Percentiles rank a stretch among this genome's conserved stretches.
Evolutionary conservation across 148 eudicot species (phyloP).

Genomic region (Nepenthes gracilis): DNA sequence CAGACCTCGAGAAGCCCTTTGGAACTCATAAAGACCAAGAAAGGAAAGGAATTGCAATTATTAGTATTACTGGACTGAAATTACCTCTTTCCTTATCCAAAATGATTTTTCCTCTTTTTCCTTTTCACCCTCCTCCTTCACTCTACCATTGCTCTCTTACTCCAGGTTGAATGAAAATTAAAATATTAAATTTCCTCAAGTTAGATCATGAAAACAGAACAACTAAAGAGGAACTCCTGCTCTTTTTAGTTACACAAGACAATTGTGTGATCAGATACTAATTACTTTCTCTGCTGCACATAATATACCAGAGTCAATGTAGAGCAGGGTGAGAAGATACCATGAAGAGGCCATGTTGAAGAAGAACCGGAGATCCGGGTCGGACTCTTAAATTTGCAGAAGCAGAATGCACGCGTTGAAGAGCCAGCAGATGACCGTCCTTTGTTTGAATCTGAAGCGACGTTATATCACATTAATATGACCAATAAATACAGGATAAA

Average conservation of each 20-base stretch:
- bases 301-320: background rate
- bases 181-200: too few relatives aligned
- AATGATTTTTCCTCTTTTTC: too few relatives aligned
- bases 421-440: background rate
- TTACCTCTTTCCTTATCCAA: too few relatives aligned
- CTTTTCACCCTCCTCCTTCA: too few relatives aligned
- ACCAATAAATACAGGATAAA: background rate
- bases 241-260: background rate
- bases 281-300: background rate
- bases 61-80: too few relatives aligned
- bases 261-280: background rate
- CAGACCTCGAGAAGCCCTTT: too few relatives aligned
- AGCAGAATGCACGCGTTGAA: background rate
- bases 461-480: background rate
- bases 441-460: background rate
- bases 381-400: slow-evolving; percentile 6
- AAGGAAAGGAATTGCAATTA: too few relatives aligned
- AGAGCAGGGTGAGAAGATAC: slow-evolving; percentile 17
- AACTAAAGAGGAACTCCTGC: too few relatives aligned
- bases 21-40: too few relatives aligned
- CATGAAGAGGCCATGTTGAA: slow-evolving; percentile 83
- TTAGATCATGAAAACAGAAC: too few relatives aligned
- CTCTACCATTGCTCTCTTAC: too few relatives aligned
- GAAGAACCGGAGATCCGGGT: slow-evolving; percentile 60
- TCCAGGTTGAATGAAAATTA: too few relatives aligned